Evolutionary conservation across 257 asterid species (phyloP).

Genomic region (Solanum gracilifrons): DNA sequence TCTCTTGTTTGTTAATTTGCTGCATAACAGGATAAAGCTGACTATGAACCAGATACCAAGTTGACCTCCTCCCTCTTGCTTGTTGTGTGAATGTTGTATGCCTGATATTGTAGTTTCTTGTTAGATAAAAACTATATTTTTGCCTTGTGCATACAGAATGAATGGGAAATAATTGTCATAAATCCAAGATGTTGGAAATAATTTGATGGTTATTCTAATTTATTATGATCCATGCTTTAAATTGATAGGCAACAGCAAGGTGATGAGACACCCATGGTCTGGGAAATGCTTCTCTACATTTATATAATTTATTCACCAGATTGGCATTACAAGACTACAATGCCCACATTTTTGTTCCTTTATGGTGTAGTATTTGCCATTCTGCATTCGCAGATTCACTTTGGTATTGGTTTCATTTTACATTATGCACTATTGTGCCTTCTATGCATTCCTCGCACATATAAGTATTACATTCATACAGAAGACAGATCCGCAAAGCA

Average conservation of each 20-base stretch:
- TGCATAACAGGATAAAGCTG: background rate
- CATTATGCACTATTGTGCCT: slow-evolving; percentile 85
- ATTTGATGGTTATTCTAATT: background rate
- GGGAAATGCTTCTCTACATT: slow-evolving; percentile 97
- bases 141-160: background rate
- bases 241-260: slow-evolving; percentile 80
- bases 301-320: slow-evolving; percentile 95
- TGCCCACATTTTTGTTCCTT: slow-evolving; percentile 86
- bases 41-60: background rate
- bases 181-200: background rate
- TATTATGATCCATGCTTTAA: background rate
- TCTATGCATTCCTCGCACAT: slow-evolving; percentile 88
- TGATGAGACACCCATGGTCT: slow-evolving; percentile 97
- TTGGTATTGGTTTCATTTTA: slow-evolving; percentile 57
- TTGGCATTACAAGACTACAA: slow-evolving; percentile 91
- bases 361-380: slow-evolving; percentile 69
- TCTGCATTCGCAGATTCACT: slow-evolving; percentile 63
- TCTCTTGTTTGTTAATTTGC: background rate
- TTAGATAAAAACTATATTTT: background rate
- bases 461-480: slow-evolving; percentile 75
- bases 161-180: background rate
- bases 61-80: background rate
- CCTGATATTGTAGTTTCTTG: background rate
- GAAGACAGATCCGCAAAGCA: slow-evolving; percentile 71
- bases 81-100: background rate